These are phyloP conservation scores for Purpureocillium takamizusanense DNA, from an alignment of 2,329 filamentous ascomycete genomes.

Conservation along the genomic window DNA sequence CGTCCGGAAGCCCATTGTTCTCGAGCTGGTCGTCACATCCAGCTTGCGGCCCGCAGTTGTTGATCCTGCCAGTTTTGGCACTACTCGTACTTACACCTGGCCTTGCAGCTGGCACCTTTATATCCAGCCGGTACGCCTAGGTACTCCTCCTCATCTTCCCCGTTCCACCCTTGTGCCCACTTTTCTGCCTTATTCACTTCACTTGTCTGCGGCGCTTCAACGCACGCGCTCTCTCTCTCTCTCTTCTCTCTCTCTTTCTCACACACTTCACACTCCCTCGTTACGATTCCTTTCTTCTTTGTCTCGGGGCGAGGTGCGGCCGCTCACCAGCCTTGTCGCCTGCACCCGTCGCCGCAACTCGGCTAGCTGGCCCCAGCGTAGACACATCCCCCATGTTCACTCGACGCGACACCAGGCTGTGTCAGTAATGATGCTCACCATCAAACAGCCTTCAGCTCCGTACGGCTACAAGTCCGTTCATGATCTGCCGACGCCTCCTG, in stretches of 20 bases:
- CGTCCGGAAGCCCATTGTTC: slow-evolving; percentile 24
- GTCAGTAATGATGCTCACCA: slow-evolving; percentile 48
- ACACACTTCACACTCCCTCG: slow-evolving; percentile 15
- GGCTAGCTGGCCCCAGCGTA: not conserved
- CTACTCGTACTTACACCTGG: slow-evolving; percentile 2
- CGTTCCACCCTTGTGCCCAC: slow-evolving; percentile 1
- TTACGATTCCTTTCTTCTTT: slow-evolving; percentile 10
- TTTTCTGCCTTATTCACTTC: slow-evolving; percentile 5
- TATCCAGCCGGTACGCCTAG: slow-evolving; percentile 16
- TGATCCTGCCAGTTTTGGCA: too few relatives aligned
- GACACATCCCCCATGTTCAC: slow-evolving; percentile 14
- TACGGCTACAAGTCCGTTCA: slow-evolving; percentile 53
- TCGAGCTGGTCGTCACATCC: slow-evolving; percentile 38
- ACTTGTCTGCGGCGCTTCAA: slow-evolving; percentile 6
- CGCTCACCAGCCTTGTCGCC: not conserved
- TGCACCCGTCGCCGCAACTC: not conserved
- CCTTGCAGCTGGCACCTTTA: slow-evolving; percentile 20
- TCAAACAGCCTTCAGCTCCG: slow-evolving; percentile 48
- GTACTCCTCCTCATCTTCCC: slow-evolving; percentile 8
- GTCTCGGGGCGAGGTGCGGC: slow-evolving; percentile 2
- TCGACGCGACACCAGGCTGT: slow-evolving; percentile 16
- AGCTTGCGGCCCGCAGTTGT: slow-evolving; percentile 23
- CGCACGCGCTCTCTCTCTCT: slow-evolving; percentile 1
- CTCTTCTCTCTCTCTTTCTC: slow-evolving; percentile 7
- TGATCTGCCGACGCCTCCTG: slow-evolving; percentile 52